Conservation (phyloP, 2,329 filamentous ascomycete species). For the Ceratocystis cacaofunesta region DNA sequence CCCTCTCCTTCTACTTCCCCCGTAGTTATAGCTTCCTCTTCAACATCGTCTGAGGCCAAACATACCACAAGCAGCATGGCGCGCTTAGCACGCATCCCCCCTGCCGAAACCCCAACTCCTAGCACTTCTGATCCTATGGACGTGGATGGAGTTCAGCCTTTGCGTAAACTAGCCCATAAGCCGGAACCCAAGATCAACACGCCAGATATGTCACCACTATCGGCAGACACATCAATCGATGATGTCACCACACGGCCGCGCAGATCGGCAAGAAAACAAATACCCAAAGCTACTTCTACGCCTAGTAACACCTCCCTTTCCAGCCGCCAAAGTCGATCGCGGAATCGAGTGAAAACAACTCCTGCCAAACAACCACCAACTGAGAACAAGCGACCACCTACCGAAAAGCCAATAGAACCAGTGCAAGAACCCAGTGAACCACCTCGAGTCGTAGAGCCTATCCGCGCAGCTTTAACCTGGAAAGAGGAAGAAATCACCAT, state of each 20-base stretch:
- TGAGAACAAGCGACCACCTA: not conserved
- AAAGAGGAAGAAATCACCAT: conserved; percentile 54
- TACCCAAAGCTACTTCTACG: not conserved
- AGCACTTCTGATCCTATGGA: conserved; percentile 10
- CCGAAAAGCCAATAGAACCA: not conserved
- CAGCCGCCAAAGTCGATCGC: not conserved
- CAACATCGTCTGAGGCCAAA: not conserved
- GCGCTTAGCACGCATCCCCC: conserved; percentile 10
- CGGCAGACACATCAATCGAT: conserved; percentile 4
- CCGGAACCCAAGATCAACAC: not conserved
- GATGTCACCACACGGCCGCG: conserved; percentile 4
- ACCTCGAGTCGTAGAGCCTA: conserved; percentile 33
- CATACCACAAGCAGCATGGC: conserved; percentile 9
- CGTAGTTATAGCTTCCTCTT: not conserved
- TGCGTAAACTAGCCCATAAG: not conserved
- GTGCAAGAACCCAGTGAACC: conserved; percentile 6
- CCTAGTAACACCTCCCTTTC: not conserved
- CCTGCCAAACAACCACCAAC: not conserved
- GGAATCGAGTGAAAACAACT: not conserved
- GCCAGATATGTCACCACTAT: not conserved
- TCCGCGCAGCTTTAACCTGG: conserved; percentile 49
- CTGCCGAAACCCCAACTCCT: not conserved
- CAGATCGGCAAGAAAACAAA: conserved; percentile 1
- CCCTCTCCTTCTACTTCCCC: not conserved
- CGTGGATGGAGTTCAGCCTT: conserved; percentile 7